Evolutionary conservation across 140 eudicot genomes (phyloP).

Genomic region (Flaveria floridana): DNA sequence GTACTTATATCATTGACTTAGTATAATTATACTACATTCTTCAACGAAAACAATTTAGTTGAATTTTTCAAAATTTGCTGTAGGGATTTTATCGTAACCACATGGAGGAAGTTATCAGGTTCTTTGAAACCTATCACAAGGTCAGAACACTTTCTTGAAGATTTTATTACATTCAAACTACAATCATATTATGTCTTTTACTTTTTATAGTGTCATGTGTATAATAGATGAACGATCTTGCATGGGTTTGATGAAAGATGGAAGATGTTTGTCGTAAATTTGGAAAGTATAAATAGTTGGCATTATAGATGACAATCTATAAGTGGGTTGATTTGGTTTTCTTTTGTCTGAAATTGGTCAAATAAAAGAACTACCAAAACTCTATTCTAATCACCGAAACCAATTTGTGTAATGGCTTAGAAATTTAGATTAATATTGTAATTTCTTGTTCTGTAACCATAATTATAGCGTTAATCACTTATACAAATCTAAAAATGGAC

Average conservation of each 20-base stretch:
- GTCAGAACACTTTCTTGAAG: conserved; percentile 37
- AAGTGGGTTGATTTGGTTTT: background rate
- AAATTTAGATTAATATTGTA: background rate
- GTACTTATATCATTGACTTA: background rate
- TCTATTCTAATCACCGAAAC: background rate
- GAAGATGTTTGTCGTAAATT: conserved; percentile 1
- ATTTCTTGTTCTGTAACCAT: background rate
- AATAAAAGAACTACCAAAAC: background rate
- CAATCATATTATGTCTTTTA: background rate
- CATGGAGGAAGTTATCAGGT: conserved; percentile 96
- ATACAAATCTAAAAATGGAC: background rate
- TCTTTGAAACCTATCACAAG: conserved; percentile 96
- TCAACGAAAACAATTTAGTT: conserved; percentile 6
- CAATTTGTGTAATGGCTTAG: background rate
- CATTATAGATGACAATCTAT: background rate
- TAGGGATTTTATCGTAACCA: conserved; percentile 97
- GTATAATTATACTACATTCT: background rate
- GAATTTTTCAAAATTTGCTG: conserved; percentile 21
- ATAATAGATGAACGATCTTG: background rate
- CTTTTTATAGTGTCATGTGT: background rate
- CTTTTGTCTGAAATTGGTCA: background rate
- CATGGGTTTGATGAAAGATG: background rate
- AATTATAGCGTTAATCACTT: background rate
- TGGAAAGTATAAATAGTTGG: background rate
- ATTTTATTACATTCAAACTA: background rate